A percentile compares a stretch with the other conserved stretches of the same genome.
These are phyloP conservation scores for Herpetomonas tarakana DNA, from an alignment of 208 protist species.

Conservation along the genomic window DNA sequence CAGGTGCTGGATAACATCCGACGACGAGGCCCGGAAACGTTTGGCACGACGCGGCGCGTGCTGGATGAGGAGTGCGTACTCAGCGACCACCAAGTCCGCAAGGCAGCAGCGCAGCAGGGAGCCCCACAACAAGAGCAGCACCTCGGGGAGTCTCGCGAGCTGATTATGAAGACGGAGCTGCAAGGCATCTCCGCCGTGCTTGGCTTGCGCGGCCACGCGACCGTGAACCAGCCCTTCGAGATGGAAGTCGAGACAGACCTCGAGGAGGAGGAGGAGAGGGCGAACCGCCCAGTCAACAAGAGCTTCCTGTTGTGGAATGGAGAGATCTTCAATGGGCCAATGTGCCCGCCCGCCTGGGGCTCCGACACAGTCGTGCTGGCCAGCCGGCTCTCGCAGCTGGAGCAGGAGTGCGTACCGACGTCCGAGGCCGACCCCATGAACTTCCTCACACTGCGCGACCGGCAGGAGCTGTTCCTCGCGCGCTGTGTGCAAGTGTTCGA, in stretches of 20 bases:
- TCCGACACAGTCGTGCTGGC: constrained; percentile 74
- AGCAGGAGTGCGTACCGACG: constrained; percentile 27
- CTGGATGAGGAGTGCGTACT: constrained; percentile 13
- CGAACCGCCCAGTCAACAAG: constrained; percentile 20
- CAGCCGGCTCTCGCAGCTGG: constrained; percentile 49
- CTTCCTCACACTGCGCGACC: constrained; percentile 19
- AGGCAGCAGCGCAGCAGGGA: background rate
- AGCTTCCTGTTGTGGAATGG: constrained; percentile 85
- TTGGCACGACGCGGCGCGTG: constrained; percentile 33
- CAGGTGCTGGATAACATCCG: constrained; percentile 40
- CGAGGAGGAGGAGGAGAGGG: constrained; percentile 21
- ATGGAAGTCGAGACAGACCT: constrained; percentile 41
- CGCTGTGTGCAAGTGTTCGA: constrained; percentile 67
- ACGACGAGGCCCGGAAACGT: constrained; percentile 45
- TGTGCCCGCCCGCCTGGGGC: constrained; percentile 57
- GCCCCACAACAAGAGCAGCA: background rate
- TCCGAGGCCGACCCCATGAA: background rate
- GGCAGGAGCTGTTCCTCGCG: constrained; percentile 49
- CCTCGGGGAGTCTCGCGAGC: background rate
- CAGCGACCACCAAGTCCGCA: background rate
- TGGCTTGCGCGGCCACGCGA: constrained; percentile 45
- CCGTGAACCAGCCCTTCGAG: constrained; percentile 67
- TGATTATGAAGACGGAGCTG: constrained; percentile 29
- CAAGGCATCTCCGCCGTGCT: constrained; percentile 62
- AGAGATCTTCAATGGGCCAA: constrained; percentile 74